Base-by-base conservation (phyloP, 2,329 filamentous ascomycete species). In the Elsinoe necatrix region DNA sequence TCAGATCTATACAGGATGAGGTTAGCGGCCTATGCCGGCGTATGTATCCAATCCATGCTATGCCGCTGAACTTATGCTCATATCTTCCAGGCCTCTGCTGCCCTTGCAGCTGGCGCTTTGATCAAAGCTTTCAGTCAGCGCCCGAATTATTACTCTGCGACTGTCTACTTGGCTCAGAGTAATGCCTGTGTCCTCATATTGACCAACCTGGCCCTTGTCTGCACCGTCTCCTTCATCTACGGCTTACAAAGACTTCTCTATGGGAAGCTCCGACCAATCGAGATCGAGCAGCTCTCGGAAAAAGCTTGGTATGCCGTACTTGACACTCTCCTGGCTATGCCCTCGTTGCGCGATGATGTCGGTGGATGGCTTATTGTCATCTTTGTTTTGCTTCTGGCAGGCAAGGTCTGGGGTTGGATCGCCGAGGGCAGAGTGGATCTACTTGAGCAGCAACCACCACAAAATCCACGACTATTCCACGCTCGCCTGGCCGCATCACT, bases 391-490 rank as follows among this genome's bases (percentile, higher is more conserved):
- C 79, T 98, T 37, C 81, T 98, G 47, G 92, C 90, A 2, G 91
- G 91, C 56, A 97, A 97, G 73, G 87, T 98, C 48, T 98, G 95
- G 91, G 89, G 90, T 56, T 98, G 95, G 93, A 95, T 98, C 63
- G 90, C 89, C 54, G 92, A 96, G 69, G 92, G 92, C 21, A 82
- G 95, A 55, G 89, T 98, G 56, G 95, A 98, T 69, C 82, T 93
- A 43, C 78, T 97, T 54, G 93, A 98, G 73, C 93, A 98, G 71
- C 91, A 97, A 71, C 91, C 92, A 2, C 92, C 92, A 0, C 80
- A 85, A 37, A 95, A 95, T 66, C 91, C 91, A 2, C 80, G 84
- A 29, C 75, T 96, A 14, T 97, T 97, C 75, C 93, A 98, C 69
- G 77, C 83, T 14, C 83, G 93, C 47, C 78, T 98, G 18, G 85